Evolutionary conservation across 2,329 filamentous ascomycete species (phyloP), one percentile per base, ranked within the genome.

Genomic region (Fusarium nanum): DNA sequence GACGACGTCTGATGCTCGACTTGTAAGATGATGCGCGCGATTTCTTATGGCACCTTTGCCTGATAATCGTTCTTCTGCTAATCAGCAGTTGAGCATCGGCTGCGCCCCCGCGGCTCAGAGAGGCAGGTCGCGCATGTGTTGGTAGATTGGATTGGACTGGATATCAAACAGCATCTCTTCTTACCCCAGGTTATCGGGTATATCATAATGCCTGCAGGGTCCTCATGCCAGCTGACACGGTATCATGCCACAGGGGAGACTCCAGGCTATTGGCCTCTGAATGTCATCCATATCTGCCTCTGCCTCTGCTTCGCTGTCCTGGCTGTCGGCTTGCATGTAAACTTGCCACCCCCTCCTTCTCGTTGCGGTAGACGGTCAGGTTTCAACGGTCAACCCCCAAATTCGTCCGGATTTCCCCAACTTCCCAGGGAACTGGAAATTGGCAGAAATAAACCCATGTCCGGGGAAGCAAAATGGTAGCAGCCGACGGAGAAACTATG

Each of bases 401-500:
- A 44, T 64, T 69, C 60, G 52, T 52, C 64, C 48, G 55, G 49
- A 68, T 58, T 69, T 71, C 68, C 68, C 68, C 68, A 71, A 68
- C 45, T 62, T 68, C 50, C 67, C 67, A 68, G 53, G 56, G 41
- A 56, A 50, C 49, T 56, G 60, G 50, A 58, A 50, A 57, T 52
- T 47, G 25, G 56, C n/a, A 41, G 44, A 64, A 37, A 23, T 23
- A 34, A 65, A 48, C 50, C 68, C 68, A 41, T 59, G 59, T 55
- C 50, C 47, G 67, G 67, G 68, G 68, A 64, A 65, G 50, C 54
- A 22, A 37, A 32, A 42, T 23, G 34, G 47, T 27, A 48, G 63
- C 66, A 72, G 67, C 72, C 70, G 68, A 72, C 67, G 71, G 71
- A 70, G 55, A 68, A 70, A 70, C 59, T 65, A 42, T 27, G 54